Evolutionary conservation across 108 stramenopile genomes (phyloP), one percentile per base, ranked within the genome.

Genomic region (Cyclotella kingstonii): DNA sequence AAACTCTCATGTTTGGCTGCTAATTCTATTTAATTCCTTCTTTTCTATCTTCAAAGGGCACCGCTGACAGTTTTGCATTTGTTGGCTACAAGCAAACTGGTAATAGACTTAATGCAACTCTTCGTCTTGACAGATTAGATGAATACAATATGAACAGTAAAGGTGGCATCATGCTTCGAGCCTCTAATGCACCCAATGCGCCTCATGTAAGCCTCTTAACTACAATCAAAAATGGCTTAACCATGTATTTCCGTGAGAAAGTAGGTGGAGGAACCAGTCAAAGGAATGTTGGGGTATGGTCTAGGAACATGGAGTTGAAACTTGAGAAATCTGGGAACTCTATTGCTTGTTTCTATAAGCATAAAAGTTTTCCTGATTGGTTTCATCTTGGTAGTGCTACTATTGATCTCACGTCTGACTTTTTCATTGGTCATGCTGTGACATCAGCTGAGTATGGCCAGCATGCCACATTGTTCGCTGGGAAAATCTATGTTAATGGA

Each of bases 81-180:
- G 18, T 43, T 27, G 39, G 50, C 66, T 29, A 49, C 43, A 55
- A 67, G 18, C 53, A 40, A 5, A 67, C 12, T 34, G 66, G 55
- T 22, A 36, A 56, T 5, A 54, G 38, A 34, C 28, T 66, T 23
- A 55, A 25, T 3, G 65, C 54, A 2, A 55, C 65, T 0, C 33
- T 56, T 26, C 54, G 38, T 36, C 65, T 66, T 26, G 34, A 56
- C 25, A 49, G 22, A 5, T 49, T 67, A 55, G 28, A 17, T 2
- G 4, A 21, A 38, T 14, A 26, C 27, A 57, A 57, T 38, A 43
- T 49, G 4, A 22, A 49, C 55, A 67, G 54, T 31, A 57, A 56
- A 28, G 66, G 55, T 8, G 66, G 66, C 2, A 30, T 67, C 35
- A 67, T 57, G 66, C 43, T 67, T 5, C 66, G 66, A 28, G 54